Evolutionary conservation across 2,329 filamentous ascomycete genomes (phyloP).

Genomic region (Calycina marina): DNA sequence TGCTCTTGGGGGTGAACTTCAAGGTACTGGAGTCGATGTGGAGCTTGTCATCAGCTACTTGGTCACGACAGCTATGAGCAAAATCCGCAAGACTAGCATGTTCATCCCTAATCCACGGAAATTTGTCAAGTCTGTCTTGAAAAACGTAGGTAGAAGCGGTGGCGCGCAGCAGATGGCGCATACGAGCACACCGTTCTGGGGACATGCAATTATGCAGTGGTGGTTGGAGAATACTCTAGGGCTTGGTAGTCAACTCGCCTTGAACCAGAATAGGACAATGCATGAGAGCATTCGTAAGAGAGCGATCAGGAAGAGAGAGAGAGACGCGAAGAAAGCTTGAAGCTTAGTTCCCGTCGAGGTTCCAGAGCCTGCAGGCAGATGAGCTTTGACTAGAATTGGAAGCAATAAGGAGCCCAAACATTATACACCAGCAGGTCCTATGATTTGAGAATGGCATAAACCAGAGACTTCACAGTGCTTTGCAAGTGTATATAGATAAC

Average conservation of each 20-base stretch:
- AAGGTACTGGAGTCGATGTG: constrained; percentile 70
- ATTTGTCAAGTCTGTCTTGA: constrained; percentile 67
- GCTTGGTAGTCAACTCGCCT: constrained; percentile 38
- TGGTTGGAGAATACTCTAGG: constrained; percentile 48
- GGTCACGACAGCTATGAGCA: constrained; percentile 93
- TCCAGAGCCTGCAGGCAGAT: too few relatives aligned
- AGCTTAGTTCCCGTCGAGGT: too few relatives aligned
- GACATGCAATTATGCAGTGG: constrained; percentile 80
- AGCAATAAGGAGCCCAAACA: too few relatives aligned
- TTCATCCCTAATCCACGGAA: constrained; percentile 67
- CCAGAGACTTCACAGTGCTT: too few relatives aligned
- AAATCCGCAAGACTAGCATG: constrained; percentile 66
- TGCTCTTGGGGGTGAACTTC: constrained; percentile 70
- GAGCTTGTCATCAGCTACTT: constrained; percentile 86
- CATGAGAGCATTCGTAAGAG: constrained; percentile 53
- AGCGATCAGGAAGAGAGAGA: constrained; percentile 55
- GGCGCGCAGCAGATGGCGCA: constrained; percentile 65
- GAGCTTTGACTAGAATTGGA: too few relatives aligned
- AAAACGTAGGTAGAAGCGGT: constrained; percentile 66
- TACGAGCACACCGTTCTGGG: constrained; percentile 89
- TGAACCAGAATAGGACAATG: constrained; percentile 48
- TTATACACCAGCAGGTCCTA: too few relatives aligned
- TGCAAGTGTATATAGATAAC: too few relatives aligned
- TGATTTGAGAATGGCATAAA: too few relatives aligned
- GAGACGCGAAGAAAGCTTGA: constrained; percentile 41